Percentiles rank a stretch among this genome's conserved stretches.
Evolutionary conservation across 306 rosid species (phyloP).

Genomic region (apple (Malus domestica)): ASM211411v1 NC_041791.1:34082001-34082500

Average conservation of each 20-base stretch:
- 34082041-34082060: not conserved
- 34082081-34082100: slow-evolving; percentile 37
- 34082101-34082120: slow-evolving; percentile 34
- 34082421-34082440: no score
- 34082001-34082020: no score
- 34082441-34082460: no score
- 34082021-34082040: no score
- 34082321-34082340: slow-evolving; percentile 4
- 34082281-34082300: slow-evolving; percentile 44
- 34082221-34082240: slow-evolving; percentile 49
- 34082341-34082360: not conserved
- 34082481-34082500: no score
- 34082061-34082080: slow-evolving; percentile 37
- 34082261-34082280: slow-evolving; percentile 30
- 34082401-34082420: no score
- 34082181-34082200: slow-evolving; percentile 57
- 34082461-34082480: no score
- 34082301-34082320: slow-evolving; percentile 44
- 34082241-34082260: slow-evolving; percentile 32
- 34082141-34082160: slow-evolving; percentile 48
- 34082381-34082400: not conserved
- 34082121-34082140: slow-evolving; percentile 37
- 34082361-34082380: not conserved
- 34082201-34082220: slow-evolving; percentile 41
- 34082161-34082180: slow-evolving; percentile 34